Evolutionary conservation across 129 eudicot genomes (phyloP).

Genomic region (Solidago caesia): DNA sequence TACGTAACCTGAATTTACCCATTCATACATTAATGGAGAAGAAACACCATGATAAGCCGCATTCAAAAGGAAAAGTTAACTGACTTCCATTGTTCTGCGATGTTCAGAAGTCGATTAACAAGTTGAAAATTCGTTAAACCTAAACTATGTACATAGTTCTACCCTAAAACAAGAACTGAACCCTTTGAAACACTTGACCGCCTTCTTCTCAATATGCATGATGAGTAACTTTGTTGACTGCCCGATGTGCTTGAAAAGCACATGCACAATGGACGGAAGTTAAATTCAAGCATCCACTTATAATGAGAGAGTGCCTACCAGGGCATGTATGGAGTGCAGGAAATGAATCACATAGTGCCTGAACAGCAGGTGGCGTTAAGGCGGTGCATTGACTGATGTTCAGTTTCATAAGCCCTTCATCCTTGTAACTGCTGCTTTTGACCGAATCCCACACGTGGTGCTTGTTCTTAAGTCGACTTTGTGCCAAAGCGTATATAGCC

Average conservation of each 20-base stretch:
- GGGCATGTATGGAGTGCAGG: slow-evolving; percentile 95
- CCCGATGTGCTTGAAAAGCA: slow-evolving; percentile 59
- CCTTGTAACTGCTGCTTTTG: slow-evolving; percentile 47
- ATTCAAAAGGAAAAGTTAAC: too few relatives aligned
- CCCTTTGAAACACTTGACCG: background rate
- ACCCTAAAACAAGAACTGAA: background rate
- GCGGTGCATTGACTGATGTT: slow-evolving; percentile 98
- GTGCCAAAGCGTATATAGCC: slow-evolving; percentile 85
- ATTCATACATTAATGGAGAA: too few relatives aligned
- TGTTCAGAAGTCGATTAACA: background rate
- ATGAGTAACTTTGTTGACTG: slow-evolving; percentile 33
- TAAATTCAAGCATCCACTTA: slow-evolving; percentile 81
- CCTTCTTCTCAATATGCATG: slow-evolving; percentile 50
- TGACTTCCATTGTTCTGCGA: background rate
- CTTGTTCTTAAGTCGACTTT: slow-evolving; percentile 65
- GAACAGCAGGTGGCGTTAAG: slow-evolving; percentile 94
- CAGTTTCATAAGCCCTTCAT: slow-evolving; percentile 71
- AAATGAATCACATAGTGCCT: slow-evolving; percentile 80
- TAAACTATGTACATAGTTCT: background rate
- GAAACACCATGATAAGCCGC: too few relatives aligned
- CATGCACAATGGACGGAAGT: slow-evolving; percentile 95
- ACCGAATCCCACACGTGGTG: slow-evolving; percentile 55
- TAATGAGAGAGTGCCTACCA: slow-evolving; percentile 83
- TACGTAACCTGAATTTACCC: too few relatives aligned
- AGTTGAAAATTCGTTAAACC: background rate